These are phyloP conservation scores for Cardamine chenopodiifolia DNA, from an alignment of 345 rosid genomes.

Conservation along the genomic window DNA sequence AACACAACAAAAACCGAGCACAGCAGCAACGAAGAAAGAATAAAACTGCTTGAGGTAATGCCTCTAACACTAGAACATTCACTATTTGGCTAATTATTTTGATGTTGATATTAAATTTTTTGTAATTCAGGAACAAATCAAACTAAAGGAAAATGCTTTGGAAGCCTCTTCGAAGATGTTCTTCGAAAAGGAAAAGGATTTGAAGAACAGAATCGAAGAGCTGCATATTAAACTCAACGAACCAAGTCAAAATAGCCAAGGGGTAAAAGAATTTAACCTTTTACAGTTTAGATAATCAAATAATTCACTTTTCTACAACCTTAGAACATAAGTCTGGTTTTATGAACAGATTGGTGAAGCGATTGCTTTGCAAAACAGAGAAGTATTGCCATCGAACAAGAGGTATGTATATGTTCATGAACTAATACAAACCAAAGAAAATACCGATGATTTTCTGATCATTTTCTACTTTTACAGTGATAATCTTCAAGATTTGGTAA, in stretches of 20 bases:
- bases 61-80: neutral
- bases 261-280: constrained; percentile 45
- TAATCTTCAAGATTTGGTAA: constrained; percentile 20
- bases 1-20: constrained; percentile 45
- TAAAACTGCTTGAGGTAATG: constrained; percentile 69
- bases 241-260: constrained; percentile 42
- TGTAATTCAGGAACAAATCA: constrained; percentile 64
- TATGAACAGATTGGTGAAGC: constrained; percentile 23
- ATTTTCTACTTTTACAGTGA: constrained; percentile 10
- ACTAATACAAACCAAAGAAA: neutral
- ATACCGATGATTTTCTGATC: neutral
- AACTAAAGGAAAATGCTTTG: constrained; percentile 59
- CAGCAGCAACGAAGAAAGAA: constrained; percentile 51
- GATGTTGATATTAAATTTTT: neutral
- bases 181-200: constrained; percentile 62
- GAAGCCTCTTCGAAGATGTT: constrained; percentile 61
- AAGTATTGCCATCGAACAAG: constrained; percentile 14
- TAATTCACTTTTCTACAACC: neutral
- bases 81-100: neutral
- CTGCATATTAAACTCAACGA: constrained; percentile 60
- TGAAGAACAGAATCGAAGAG: constrained; percentile 56
- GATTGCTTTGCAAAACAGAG: constrained; percentile 33
- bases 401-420: constrained; percentile 47
- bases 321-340: constrained; percentile 5
- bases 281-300: neutral